Conservation (phyloP, 108 stramenopile species). For the Fistulifera pelliculosa region DNA sequence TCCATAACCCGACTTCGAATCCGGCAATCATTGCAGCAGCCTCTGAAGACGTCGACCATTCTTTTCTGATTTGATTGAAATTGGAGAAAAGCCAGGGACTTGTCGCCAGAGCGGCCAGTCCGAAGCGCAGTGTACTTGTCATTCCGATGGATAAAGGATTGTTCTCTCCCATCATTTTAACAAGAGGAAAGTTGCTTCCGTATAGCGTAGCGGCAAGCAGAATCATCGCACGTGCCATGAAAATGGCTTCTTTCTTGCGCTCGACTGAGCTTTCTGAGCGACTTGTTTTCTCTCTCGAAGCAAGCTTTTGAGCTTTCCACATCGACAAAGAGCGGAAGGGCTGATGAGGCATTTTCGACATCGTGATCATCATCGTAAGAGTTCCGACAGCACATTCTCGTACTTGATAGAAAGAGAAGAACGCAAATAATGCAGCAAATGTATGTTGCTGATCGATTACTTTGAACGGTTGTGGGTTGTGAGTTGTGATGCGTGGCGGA, state of each 20-base stretch:
- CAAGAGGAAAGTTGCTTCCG: conserved; percentile 79
- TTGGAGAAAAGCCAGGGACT: conserved; percentile 51
- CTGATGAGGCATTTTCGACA: too few relatives aligned
- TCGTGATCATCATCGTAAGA: too few relatives aligned
- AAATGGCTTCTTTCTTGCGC: conserved; percentile 11
- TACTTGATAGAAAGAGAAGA: too few relatives aligned
- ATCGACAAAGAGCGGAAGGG: too few relatives aligned
- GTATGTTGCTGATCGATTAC: too few relatives aligned
- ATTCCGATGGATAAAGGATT: conserved; percentile 42
- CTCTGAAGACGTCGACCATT: background rate
- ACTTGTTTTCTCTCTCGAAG: too few relatives aligned
- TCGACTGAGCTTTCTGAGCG: background rate
- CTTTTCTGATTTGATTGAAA: conserved; percentile 12
- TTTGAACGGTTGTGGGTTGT: too few relatives aligned
- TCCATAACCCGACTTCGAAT: conserved; percentile 81
- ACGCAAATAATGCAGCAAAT: too few relatives aligned
- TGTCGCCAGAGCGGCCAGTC: conserved; percentile 54
- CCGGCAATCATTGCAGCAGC: conserved; percentile 39
- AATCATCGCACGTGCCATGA: conserved; percentile 45
- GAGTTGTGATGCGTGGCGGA: too few relatives aligned
- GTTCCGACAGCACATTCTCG: too few relatives aligned
- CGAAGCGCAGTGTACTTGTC: conserved; percentile 57
- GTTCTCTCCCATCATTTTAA: conserved; percentile 54
- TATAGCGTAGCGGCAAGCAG: conserved; percentile 60
- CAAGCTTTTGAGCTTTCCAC: too few relatives aligned